These are phyloP conservation scores for Fusarium multiceps DNA, from an alignment of 2,329 filamentous ascomycete species.

Conservation along the genomic window DNA sequence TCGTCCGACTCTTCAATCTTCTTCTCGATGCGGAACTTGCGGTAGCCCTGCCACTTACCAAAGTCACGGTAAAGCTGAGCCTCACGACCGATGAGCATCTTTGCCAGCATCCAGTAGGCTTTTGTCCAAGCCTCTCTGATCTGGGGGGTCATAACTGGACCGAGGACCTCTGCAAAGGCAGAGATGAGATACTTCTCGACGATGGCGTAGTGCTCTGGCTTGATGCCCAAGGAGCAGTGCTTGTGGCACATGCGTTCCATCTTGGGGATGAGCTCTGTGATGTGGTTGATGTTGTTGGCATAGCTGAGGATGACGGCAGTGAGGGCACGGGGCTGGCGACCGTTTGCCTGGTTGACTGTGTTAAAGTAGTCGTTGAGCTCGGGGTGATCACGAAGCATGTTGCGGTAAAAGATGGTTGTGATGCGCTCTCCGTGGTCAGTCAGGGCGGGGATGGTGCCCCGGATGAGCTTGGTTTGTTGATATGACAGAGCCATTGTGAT, in stretches of 20 bases:
- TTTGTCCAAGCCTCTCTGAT: constrained; percentile 75
- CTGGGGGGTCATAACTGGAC: constrained; percentile 70
- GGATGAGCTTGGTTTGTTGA: constrained; percentile 72
- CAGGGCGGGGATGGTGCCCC: constrained; percentile 76
- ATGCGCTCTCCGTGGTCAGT: constrained; percentile 75
- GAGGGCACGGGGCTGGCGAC: constrained; percentile 51
- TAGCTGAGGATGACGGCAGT: constrained; percentile 71
- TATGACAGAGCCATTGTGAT: constrained; percentile 57
- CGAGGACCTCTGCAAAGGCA: constrained; percentile 75
- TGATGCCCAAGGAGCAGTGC: constrained; percentile 76
- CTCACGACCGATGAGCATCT: constrained; percentile 77
- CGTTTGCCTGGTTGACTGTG: constrained; percentile 52
- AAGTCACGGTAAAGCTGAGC: constrained; percentile 70
- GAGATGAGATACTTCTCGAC: constrained; percentile 76
- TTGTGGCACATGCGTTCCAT: constrained; percentile 74
- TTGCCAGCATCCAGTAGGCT: constrained; percentile 79
- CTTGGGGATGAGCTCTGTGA: constrained; percentile 64
- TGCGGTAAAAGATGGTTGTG: constrained; percentile 77
- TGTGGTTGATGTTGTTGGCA: constrained; percentile 75
- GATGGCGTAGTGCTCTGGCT: constrained; percentile 75
- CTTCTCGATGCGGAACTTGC: constrained; percentile 71
- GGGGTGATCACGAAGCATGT: constrained; percentile 73
- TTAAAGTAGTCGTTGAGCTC: constrained; percentile 79
- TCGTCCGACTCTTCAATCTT: constrained; percentile 75
- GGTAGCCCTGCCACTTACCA: constrained; percentile 73